Evolutionary conservation across 2,329 filamentous ascomycete species (phyloP).

Genomic region (Zalaria obscura): DNA sequence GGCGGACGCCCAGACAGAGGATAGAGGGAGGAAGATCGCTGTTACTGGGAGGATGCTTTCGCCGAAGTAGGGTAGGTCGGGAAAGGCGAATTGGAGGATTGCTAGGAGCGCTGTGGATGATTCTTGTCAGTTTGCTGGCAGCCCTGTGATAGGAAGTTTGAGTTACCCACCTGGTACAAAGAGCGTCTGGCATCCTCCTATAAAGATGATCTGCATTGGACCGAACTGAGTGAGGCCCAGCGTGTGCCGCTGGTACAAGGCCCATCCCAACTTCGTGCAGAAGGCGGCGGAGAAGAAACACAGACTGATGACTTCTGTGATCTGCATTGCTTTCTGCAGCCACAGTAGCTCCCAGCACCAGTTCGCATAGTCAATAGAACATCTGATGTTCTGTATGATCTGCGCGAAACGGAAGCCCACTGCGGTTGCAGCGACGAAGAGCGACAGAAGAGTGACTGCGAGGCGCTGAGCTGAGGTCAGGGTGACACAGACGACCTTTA

Average conservation of each 20-base stretch:
- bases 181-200: slow-evolving; percentile 55
- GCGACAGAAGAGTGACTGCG: slow-evolving; percentile 33
- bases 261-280: slow-evolving; percentile 43
- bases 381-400: slow-evolving; percentile 31
- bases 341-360: slow-evolving; percentile 8
- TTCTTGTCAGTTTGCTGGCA: slow-evolving; percentile 6
- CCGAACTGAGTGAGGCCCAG: slow-evolving; percentile 47
- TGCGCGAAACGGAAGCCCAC: slow-evolving; percentile 40
- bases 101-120: slow-evolving; percentile 41
- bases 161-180: slow-evolving; percentile 42
- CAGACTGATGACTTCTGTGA: slow-evolving; percentile 41
- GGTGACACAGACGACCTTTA: slow-evolving; percentile 47
- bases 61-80: slow-evolving; percentile 37
- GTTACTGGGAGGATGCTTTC: slow-evolving; percentile 43
- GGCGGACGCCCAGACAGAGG: slow-evolving; percentile 48
- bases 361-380: slow-evolving; percentile 7
- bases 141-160: not conserved
- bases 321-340: slow-evolving; percentile 18
- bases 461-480: slow-evolving; percentile 25
- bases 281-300: slow-evolving; percentile 51
- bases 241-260: slow-evolving; percentile 39
- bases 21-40: slow-evolving; percentile 50
- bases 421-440: slow-evolving; percentile 34
- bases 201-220: slow-evolving; percentile 51
- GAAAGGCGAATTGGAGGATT: slow-evolving; percentile 37